These are phyloP conservation scores for Talaromyces marneffei DNA, from an alignment of 2,329 filamentous ascomycete genomes.

Conservation along the genomic window DNA sequence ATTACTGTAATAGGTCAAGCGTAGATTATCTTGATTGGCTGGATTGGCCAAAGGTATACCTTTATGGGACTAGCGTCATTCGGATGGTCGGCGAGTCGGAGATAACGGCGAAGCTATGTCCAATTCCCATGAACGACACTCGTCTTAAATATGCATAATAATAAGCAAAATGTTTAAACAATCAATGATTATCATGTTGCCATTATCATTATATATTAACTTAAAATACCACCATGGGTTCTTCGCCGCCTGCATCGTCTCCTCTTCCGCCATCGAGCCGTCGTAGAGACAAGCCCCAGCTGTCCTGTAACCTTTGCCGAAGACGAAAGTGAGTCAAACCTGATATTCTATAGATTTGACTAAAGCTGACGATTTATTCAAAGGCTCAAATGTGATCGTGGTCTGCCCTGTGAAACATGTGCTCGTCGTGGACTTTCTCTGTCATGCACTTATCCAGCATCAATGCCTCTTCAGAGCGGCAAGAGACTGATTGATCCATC, in stretches of 20 bases:
- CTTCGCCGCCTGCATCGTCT: not conserved
- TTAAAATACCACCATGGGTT: not conserved
- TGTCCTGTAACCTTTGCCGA: conserved; percentile 13
- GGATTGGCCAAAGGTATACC: not conserved
- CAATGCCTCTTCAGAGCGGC: conserved; percentile 7
- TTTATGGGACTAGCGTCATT: not conserved
- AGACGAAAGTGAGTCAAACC: conserved; percentile 8
- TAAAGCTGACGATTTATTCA: not conserved
- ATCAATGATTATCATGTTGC: too few species aligned
- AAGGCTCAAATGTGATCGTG: conserved; percentile 14
- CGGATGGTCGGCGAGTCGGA: conserved; percentile 12
- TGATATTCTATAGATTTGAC: not conserved
- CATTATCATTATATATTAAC: too few species aligned
- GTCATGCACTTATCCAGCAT: conserved; percentile 7
- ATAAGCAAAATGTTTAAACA: not conserved
- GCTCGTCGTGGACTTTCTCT: conserved; percentile 9
- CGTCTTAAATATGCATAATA: not conserved
- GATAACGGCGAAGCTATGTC: not conserved
- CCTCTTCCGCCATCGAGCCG: conserved; percentile 12
- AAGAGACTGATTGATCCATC: conserved; percentile 9
- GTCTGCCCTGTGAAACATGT: conserved; percentile 11
- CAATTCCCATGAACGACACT: too few species aligned
- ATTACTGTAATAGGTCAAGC: not conserved
- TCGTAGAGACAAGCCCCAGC: conserved; percentile 15
- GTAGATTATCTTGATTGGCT: not conserved